Percentiles rank a stretch among this genome's conserved stretches.
These are phyloP conservation scores for Stipa capillata DNA, from an alignment of 176 grass and related monocot genomes.

Conservation along the genomic window DNA sequence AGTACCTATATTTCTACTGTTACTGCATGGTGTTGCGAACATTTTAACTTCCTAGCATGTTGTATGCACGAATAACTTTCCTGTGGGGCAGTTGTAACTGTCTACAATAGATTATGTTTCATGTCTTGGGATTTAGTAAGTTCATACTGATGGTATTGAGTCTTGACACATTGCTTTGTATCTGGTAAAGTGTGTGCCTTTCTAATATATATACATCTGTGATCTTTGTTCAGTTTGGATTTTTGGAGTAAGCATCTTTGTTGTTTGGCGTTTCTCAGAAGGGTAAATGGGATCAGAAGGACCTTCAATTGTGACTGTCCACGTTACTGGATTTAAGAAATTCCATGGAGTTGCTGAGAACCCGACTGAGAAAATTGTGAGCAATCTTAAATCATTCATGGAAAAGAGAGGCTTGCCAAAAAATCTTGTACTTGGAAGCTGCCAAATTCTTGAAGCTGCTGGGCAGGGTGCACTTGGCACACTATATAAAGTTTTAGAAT, in stretches of 20 bases:
- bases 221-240: not conserved
- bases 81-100: not conserved
- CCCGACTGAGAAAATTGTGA: conserved; percentile 85
- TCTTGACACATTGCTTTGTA: not conserved
- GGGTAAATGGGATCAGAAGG: conserved; percentile 91
- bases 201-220: conserved; percentile 8
- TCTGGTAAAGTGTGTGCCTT: not conserved
- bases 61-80: not conserved
- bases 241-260: not conserved
- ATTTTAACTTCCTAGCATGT: not conserved
- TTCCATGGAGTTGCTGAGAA: conserved; percentile 93
- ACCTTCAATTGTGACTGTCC: conserved; percentile 72
- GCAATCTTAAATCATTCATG: conserved; percentile 62
- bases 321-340: conserved; percentile 97
- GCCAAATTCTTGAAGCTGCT: conserved; percentile 78
- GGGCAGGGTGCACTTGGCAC: conserved; percentile 63
- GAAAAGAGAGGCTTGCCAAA: conserved; percentile 79
- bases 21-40: not conserved
- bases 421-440: conserved; percentile 77
- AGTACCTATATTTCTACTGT: not conserved
- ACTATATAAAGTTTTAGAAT: conserved; percentile 67
- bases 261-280: not conserved
- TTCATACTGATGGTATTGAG: not conserved
- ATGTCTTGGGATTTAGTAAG: not conserved
- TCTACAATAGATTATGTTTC: not conserved